Percentiles rank a stretch among this genome's conserved stretches.
Evolutionary conservation across 768 basidiomycete species (phyloP).

Genomic region (Psilocybe azurescens): DNA sequence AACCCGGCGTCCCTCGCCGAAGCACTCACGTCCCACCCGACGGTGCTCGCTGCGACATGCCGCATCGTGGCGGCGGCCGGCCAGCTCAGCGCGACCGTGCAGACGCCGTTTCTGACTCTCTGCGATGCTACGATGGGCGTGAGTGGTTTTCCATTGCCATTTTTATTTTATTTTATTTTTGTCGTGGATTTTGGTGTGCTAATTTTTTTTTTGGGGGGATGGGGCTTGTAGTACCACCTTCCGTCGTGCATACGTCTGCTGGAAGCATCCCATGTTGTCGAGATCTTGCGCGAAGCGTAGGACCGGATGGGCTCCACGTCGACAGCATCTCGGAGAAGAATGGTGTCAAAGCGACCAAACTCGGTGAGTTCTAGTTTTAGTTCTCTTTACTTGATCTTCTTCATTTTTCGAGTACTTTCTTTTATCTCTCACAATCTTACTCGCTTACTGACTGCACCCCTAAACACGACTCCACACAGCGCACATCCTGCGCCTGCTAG

Average conservation of each 20-base stretch:
- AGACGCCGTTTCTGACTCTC: conserved; percentile 65
- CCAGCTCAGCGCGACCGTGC: conserved; percentile 71
- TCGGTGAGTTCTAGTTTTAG: conserved; percentile 43
- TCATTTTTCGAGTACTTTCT: background rate
- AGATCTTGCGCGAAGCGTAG: conserved; percentile 73
- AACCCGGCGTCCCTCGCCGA: conserved; percentile 54
- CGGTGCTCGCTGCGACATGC: conserved; percentile 62
- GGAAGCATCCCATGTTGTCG: conserved; percentile 72
- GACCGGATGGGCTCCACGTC: conserved; percentile 56
- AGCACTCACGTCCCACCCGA: conserved; percentile 61
- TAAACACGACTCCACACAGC: conserved; percentile 40
- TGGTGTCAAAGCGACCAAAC: conserved; percentile 51
- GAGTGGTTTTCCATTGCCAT: conserved; percentile 25
- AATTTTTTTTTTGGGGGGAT: background rate
- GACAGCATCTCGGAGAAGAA: conserved; percentile 48
- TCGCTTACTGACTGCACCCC: background rate
- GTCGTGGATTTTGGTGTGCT: no score
- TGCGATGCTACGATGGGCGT: conserved; percentile 79
- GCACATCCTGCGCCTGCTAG: conserved; percentile 75
- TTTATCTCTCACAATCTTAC: background rate
- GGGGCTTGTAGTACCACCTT: conserved; percentile 61
- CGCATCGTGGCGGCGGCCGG: conserved; percentile 70
- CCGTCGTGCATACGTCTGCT: conserved; percentile 79
- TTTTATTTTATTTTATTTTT: no score
- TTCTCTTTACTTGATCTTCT: no score